Evolutionary conservation across 2,329 filamentous ascomycete genomes (phyloP).

Genomic region (Raffaelea ambrosiae): DNA sequence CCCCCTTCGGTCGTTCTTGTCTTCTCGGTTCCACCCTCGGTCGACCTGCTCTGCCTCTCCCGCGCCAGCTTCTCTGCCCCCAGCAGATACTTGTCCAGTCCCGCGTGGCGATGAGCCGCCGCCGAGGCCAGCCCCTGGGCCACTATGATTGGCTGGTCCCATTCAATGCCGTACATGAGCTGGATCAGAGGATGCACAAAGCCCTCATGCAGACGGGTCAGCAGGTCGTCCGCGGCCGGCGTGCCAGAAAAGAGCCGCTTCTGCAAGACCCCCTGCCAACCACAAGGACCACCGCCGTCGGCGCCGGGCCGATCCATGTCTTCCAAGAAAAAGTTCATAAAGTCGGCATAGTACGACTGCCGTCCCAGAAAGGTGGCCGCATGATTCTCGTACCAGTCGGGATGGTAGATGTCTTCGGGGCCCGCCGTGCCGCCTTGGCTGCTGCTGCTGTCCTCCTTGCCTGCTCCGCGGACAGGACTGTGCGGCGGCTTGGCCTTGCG

Average conservation of each 20-base stretch:
- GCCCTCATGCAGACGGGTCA: conserved; percentile 59
- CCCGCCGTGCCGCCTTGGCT: not conserved
- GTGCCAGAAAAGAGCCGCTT: conserved; percentile 63
- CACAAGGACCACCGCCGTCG: conserved; percentile 22
- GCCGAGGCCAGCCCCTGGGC: conserved; percentile 73
- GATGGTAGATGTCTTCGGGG: not conserved
- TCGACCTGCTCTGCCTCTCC: too few species aligned
- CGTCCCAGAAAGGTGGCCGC: conserved; percentile 50
- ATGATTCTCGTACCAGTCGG: conserved; percentile 43
- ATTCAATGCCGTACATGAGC: conserved; percentile 77
- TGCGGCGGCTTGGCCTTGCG: conserved; percentile 39
- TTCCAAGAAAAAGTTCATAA: conserved; percentile 64
- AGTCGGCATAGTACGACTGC: conserved; percentile 58
- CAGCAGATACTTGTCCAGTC: conserved; percentile 1
- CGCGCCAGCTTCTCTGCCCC: not conserved
- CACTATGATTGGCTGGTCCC: conserved; percentile 70
- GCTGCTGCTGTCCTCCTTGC: conserved; percentile 21
- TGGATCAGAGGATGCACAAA: conserved; percentile 78
- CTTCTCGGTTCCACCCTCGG: not conserved
- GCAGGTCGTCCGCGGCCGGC: conserved; percentile 57
- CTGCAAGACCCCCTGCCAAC: conserved; percentile 46
- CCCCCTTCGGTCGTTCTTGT: not conserved
- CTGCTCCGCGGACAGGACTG: conserved; percentile 33
- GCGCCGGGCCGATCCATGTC: conserved; percentile 60
- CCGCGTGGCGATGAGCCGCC: conserved; percentile 48